A percentile compares a stretch with the other conserved stretches of the same genome.
Conservation (phyloP, 768 basidiomycete species). For the Chalciporus sphaerocephalus region DNA sequence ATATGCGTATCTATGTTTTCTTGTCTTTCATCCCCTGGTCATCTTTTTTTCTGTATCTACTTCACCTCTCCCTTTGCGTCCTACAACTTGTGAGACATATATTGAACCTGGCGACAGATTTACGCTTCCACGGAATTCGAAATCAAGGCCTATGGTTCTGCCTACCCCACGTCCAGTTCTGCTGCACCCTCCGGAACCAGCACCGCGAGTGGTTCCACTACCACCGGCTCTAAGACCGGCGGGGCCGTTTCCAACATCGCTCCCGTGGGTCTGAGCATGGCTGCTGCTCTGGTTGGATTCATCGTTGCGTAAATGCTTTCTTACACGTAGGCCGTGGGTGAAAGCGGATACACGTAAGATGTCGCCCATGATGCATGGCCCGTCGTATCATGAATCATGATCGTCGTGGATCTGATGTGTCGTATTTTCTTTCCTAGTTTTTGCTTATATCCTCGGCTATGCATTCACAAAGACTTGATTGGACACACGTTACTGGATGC, state of each 20-base stretch:
- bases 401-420: too few relatives aligned
- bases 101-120: too few relatives aligned
- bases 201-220: constrained; percentile 19
- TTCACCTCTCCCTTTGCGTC: background rate
- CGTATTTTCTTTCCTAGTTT: too few relatives aligned
- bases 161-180: constrained; percentile 43
- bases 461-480: too few relatives aligned
- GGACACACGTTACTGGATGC: too few relatives aligned
- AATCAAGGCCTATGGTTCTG: constrained; percentile 52
- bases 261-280: constrained; percentile 29
- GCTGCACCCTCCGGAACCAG: constrained; percentile 23
- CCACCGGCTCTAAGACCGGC: constrained; percentile 13
- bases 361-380: too few relatives aligned
- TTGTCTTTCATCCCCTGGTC: background rate
- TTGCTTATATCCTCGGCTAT: too few relatives aligned
- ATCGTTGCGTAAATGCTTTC: constrained; percentile 21
- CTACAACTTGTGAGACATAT: background rate
- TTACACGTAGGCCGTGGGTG: background rate
- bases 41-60: too few relatives aligned
- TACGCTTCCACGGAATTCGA: constrained; percentile 59
- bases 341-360: too few relatives aligned
- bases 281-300: constrained; percentile 25
- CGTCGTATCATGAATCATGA: too few relatives aligned
- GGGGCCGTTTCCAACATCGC: constrained; percentile 19
- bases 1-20: constrained; percentile 40